A percentile compares a stretch with the other conserved stretches of the same genome.
Conservation (phyloP, 768 basidiomycete genomes). For the Mycena haematopus region DNA sequence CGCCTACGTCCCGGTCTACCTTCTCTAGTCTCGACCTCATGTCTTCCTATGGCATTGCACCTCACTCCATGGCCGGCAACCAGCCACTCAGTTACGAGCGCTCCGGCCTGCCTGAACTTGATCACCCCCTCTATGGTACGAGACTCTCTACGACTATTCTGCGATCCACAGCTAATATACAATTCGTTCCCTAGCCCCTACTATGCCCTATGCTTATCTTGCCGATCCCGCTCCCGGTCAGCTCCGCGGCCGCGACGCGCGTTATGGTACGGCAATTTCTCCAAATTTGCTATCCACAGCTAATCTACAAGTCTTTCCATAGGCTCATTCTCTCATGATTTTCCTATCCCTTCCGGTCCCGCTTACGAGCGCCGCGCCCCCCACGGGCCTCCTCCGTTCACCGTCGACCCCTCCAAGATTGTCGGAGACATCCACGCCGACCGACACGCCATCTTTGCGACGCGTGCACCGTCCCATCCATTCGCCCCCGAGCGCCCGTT, state of each 20-base stretch:
- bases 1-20: neutral
- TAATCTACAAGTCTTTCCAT: too few relatives aligned
- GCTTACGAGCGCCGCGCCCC: neutral
- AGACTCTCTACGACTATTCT: neutral
- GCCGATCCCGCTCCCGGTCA: too few relatives aligned
- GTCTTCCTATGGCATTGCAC: neutral
- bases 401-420: neutral
- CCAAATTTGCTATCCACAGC: too few relatives aligned
- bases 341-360: neutral
- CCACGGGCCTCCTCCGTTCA: neutral
- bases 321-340: too few relatives aligned
- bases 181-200: neutral
- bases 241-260: too few relatives aligned
- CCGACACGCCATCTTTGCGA: neutral
- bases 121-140: neutral
- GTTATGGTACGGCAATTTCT: too few relatives aligned
- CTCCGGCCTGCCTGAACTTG: neutral
- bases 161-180: neutral
- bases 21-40: neutral
- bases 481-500: neutral
- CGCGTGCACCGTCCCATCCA: neutral
- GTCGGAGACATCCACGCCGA: neutral
- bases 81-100: neutral
- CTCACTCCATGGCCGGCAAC: neutral
- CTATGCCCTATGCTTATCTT: too few relatives aligned